Evolutionary conservation across 495 filamentous ascomycete genomes (phyloP).

Genomic region (Hypoxylon cercidicola): DNA sequence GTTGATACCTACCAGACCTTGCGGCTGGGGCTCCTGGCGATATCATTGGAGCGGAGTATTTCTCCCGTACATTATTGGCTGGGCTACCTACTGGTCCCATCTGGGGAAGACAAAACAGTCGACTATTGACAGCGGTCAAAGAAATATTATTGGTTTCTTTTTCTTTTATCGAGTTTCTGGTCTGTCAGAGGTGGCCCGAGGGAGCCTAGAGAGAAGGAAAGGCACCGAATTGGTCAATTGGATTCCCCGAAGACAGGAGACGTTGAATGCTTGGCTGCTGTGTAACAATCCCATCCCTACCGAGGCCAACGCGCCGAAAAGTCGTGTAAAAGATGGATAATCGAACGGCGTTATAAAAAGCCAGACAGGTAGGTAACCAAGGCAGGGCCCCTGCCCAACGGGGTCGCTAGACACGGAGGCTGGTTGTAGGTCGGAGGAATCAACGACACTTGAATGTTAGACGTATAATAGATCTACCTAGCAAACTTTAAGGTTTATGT

Average conservation of each 20-base stretch:
- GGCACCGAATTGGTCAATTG: conserved; percentile 27
- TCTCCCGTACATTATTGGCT: conserved; percentile 33
- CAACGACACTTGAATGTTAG: background rate
- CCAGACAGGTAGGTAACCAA: background rate
- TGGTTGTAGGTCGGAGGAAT: conserved; percentile 3
- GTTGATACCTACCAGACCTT: conserved; percentile 19
- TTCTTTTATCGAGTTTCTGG: conserved; percentile 5
- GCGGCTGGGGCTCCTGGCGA: background rate
- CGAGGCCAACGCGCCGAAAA: background rate
- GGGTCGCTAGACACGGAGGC: conserved; percentile 24
- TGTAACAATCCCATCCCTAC: background rate
- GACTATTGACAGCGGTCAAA: conserved; percentile 29
- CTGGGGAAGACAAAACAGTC: conserved; percentile 20
- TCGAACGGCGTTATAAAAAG: conserved; percentile 3
- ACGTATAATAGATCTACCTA: too few relatives aligned
- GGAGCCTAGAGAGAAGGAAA: conserved; percentile 2
- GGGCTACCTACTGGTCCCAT: conserved; percentile 5
- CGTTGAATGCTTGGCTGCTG: background rate
- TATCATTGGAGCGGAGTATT: conserved; percentile 37
- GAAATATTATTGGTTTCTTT: background rate
- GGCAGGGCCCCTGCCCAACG: conserved; percentile 17
- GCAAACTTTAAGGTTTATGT: too few relatives aligned
- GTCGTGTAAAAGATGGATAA: conserved; percentile 1
- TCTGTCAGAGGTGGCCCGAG: conserved; percentile 10
- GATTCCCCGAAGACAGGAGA: background rate